Evolutionary conservation across 202 grass and related monocot species (phyloP).

Genomic region (Zizania palustris): DNA sequence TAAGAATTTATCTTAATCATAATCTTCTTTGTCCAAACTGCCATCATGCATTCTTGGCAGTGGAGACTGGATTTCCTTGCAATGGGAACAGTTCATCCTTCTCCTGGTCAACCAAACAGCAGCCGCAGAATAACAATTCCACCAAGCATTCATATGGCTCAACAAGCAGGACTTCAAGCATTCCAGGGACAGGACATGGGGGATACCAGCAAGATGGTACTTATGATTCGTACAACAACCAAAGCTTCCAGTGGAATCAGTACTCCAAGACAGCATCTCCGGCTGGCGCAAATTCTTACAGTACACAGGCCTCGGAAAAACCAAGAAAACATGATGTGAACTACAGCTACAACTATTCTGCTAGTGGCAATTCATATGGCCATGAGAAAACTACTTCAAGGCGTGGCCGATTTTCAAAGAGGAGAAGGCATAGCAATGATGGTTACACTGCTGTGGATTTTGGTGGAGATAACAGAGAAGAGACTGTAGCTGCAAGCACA

Average conservation of each 20-base stretch:
- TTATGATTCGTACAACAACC: constrained; percentile 77
- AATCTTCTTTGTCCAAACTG: constrained; percentile 95
- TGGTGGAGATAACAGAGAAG: constrained; percentile 57
- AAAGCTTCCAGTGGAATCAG: constrained; percentile 72
- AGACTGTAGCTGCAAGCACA: constrained; percentile 42
- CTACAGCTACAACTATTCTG: constrained; percentile 57
- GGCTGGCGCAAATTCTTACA: constrained; percentile 49
- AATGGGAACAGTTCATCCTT: constrained; percentile 71
- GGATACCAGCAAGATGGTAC: constrained; percentile 74
- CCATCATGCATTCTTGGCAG: constrained; percentile 87
- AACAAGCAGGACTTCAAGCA: constrained; percentile 54
- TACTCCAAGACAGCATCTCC: constrained; percentile 51
- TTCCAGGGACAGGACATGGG: constrained; percentile 52
- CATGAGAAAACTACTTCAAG: constrained; percentile 60
- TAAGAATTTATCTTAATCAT: constrained; percentile 93
- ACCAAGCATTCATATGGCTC: constrained; percentile 59
- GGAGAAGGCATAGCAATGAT: constrained; percentile 58
- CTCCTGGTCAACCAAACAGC: constrained; percentile 65
- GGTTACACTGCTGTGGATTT: constrained; percentile 37
- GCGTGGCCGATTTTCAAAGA: constrained; percentile 68
- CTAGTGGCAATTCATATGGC: constrained; percentile 47
- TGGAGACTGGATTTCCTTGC: constrained; percentile 87
- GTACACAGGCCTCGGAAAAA: constrained; percentile 51
- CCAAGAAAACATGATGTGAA: constrained; percentile 57
- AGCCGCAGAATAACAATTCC: constrained; percentile 48